These are phyloP conservation scores for Papilionanthe hybrid DNA, from an alignment of 116 monocot species.

Conservation along the genomic window DNA sequence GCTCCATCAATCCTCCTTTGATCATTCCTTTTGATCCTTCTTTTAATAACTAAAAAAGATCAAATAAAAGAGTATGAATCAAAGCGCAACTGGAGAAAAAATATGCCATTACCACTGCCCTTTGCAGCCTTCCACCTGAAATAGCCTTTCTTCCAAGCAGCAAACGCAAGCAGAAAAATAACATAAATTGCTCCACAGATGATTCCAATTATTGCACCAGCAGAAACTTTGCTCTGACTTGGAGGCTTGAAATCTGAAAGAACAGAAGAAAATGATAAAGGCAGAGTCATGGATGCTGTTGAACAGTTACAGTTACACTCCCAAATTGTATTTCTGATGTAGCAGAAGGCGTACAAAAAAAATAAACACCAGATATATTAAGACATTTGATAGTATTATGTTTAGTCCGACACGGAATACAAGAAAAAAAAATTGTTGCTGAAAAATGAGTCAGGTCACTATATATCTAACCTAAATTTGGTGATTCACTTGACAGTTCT, in stretches of 20 bases:
- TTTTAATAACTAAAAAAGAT: not conserved
- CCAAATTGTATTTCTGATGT: not conserved
- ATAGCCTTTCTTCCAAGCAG: conserved; percentile 12
- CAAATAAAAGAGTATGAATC: not conserved
- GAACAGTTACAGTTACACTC: not conserved
- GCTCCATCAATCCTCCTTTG: not conserved
- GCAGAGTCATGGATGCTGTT: not conserved
- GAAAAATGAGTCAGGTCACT: not conserved
- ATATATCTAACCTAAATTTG: not conserved
- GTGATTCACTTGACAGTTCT: not conserved
- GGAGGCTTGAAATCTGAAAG: conserved; percentile 10
- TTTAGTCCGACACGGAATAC: not conserved
- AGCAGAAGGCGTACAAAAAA: not conserved
- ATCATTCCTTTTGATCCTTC: not conserved
- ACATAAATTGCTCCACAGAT: not conserved
- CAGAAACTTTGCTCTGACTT: not conserved
- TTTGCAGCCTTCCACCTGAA: not conserved
- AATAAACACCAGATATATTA: not conserved
- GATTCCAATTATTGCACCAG: not conserved
- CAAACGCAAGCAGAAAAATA: not conserved
- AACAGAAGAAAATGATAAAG: not conserved
- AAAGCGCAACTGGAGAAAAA: not conserved
- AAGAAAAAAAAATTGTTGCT: not conserved
- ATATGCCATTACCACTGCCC: not conserved
- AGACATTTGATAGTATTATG: not conserved